Evolutionary conservation across 257 asterid species (phyloP), one percentile per base, ranked within the genome.

Genomic region (Mentha longifolia): DNA sequence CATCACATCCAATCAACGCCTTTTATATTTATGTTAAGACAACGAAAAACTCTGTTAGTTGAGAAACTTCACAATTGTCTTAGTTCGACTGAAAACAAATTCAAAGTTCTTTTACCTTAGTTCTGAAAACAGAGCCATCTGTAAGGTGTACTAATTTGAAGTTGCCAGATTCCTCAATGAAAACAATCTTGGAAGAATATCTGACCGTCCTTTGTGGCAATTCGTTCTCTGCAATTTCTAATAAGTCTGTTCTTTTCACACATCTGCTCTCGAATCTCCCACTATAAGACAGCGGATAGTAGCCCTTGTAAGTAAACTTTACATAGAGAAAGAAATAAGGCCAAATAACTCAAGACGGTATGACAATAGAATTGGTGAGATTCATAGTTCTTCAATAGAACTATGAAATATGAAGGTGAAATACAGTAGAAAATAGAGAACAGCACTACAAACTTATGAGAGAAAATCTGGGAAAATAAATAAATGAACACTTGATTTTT

Each of bases 1-100:
- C 98, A 65, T 92, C 97, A 30, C 95, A 88, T 19, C 98, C 98
- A 11, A 92, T 77, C 85, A 90, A 79, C 69, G 82, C 97, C 98
- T 90, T 51, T 1, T 2, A 13, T 47, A 60, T 56, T n/a, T 4
- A 2, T 54, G n/a, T 12, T 19, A 57, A 10, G 59, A 42, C 30
- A 61, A 9, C 28, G 37, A 14, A 28, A 52, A 2, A 55, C 17
- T 31, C 55, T 51, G 45, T 33, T 13, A 60, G 15, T 33, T 16
- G 9, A 14, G 42, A 63, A 25, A 19, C 50, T n/a, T 42, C 7
- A 7, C 8, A 35, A 35, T 35, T 50, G 11, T 10, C 56, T 17
- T 17, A 51, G n/a, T n/a, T n/a, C n/a, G 28, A 6, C 7, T 2
- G 6, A 51, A 51, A 17, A 10, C 19, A 17, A 14, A 13, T 30